Conservation (phyloP, 2,329 filamentous ascomycete species). For the Hypoxylon sp. region DNA sequence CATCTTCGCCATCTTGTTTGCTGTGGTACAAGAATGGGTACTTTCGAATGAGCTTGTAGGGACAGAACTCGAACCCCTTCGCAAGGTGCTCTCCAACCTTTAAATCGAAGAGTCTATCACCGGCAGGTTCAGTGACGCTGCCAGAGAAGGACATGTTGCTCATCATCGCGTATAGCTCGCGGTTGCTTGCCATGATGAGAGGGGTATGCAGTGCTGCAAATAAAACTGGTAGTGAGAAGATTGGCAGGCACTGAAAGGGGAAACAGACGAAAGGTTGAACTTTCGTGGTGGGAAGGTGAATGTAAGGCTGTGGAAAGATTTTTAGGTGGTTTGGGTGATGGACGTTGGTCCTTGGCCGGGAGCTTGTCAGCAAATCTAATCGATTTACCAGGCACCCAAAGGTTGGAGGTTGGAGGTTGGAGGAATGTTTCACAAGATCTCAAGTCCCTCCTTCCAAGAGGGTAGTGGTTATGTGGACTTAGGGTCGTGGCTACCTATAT, state of each 20-base stretch:
- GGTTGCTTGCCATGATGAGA: conserved; percentile 2
- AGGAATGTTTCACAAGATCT: neutral
- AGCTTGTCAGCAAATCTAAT: neutral
- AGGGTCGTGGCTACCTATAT: neutral
- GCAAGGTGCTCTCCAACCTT: conserved; percentile 45
- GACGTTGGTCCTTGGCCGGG: neutral
- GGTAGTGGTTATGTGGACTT: neutral
- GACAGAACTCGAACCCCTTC: conserved; percentile 54
- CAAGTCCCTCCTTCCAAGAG: neutral
- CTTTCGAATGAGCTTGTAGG: conserved; percentile 65
- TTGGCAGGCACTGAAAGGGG: neutral
- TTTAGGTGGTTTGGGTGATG: neutral
- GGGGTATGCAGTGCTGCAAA: neutral
- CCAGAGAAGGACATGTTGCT: neutral
- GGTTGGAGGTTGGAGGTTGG: too few species aligned
- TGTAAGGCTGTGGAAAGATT: neutral
- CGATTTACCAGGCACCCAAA: neutral
- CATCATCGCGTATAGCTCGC: neutral
- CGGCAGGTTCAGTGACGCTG: neutral
- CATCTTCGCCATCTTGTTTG: conserved; percentile 62
- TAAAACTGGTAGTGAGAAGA: neutral
- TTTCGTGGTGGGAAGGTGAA: neutral
- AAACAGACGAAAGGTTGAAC: neutral
- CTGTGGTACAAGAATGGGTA: conserved; percentile 72
- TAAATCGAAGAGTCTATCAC: conserved; percentile 31